Base-by-base conservation (phyloP, 1,139 yeast species). In the Hyphopichia buzzinii region DNA sequence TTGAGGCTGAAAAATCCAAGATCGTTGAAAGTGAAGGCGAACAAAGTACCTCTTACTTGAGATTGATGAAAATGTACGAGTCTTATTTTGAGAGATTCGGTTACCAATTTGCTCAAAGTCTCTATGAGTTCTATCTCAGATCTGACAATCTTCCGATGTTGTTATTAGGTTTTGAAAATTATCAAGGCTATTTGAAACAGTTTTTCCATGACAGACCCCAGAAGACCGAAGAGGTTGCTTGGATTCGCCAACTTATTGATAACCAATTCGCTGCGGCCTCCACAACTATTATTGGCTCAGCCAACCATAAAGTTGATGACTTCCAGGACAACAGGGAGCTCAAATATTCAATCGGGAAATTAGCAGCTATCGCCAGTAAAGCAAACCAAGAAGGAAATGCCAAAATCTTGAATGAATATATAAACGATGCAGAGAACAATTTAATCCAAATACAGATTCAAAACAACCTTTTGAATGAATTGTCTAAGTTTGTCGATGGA, bases 331-430 rank as follows among this genome's bases (percentile, higher is more conserved):
- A 73, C 47, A 75, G 74, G 49, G 77, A 74, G 45, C 54, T 84
- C 27, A 80, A 82, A 46, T 68, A 81, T 42, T 83, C 89, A 33
- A 64, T 88, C 38, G 90, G 95, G 4, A 88, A 87, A 54, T 59
- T 88, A 26, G 54, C 77, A 0, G 57, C 64, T 1, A 48, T 67
- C 26, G 74, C 76, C 2, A 51, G 62, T 3, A 40, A 37, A n/a
- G 17, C 17, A 16, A 22, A 26, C 25, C 30, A 39, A 32, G 38
- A 41, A 7, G 32, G 49, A 17, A 57, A 57, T 5, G 65, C 62
- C 8, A 41, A 54, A 13, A 42, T 75, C 6, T 57, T 53, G n/a
- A 24, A 27, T 17, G 36, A 33, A 8, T 16, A 23, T 12, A 24
- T 22, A 2, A 17, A 10, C 16, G 72, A 62, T 13, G 65, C 79